Conservation (phyloP, 2,329 filamentous ascomycete genomes). For the Colletotrichum tofieldiae region DNA sequence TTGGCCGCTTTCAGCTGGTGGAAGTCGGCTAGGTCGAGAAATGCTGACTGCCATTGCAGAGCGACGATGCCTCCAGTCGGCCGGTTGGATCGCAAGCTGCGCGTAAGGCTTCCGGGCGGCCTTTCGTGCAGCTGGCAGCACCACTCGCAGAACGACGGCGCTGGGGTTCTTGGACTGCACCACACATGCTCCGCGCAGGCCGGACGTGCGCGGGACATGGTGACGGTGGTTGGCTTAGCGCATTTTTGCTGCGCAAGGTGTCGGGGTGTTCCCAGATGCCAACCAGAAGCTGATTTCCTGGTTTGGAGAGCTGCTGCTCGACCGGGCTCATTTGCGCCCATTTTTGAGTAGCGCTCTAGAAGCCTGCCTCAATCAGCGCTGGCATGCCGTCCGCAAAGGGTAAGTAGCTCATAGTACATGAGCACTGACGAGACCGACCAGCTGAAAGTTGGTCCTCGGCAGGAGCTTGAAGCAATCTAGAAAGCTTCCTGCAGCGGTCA, state of each 20-base stretch:
- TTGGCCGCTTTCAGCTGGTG: constrained; percentile 32
- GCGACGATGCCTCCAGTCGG: constrained; percentile 7
- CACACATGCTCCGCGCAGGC: constrained; percentile 18
- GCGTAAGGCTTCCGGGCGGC: constrained; percentile 38
- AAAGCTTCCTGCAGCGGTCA: constrained; percentile 13
- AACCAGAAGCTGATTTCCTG: constrained; percentile 40
- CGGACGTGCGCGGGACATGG: constrained; percentile 24
- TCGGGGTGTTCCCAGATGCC: constrained; percentile 38
- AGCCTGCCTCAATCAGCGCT: constrained; percentile 42
- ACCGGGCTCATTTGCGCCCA: constrained; percentile 35
- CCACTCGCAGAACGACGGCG: constrained; percentile 25
- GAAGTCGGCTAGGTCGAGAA: constrained; percentile 12
- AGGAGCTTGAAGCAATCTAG: constrained; percentile 19
- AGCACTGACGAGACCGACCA: background rate
- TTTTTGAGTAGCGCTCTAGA: constrained; percentile 37
- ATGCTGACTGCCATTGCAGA: constrained; percentile 2
- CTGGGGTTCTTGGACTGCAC: constrained; percentile 16
- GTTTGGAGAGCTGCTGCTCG: constrained; percentile 39
- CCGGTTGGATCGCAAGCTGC: constrained; percentile 21
- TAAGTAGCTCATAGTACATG: constrained; percentile 25
- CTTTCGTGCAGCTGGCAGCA: constrained; percentile 31
- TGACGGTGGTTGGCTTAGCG: constrained; percentile 22
- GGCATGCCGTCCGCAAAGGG: constrained; percentile 36
- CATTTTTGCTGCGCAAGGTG: constrained; percentile 25
- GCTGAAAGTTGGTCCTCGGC: constrained; percentile 9